These are phyloP conservation scores for Tetrahymena borealis DNA, from an alignment of 73 alveolate genomes.

Conservation along the genomic window DNA sequence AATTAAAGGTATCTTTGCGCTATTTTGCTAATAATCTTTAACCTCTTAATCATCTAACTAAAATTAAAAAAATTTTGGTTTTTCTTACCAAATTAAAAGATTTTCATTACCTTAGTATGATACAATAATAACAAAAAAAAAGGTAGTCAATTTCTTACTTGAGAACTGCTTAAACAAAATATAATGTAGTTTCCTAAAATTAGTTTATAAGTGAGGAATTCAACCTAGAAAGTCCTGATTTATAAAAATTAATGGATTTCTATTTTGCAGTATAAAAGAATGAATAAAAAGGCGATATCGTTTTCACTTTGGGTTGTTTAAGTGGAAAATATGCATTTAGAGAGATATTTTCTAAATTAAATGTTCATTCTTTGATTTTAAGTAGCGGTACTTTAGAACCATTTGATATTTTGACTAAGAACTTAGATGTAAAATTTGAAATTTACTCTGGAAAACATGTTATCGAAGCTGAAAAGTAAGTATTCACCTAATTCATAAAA, in stretches of 20 bases:
- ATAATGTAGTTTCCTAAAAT: neutral
- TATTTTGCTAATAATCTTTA: neutral
- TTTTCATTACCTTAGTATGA: neutral
- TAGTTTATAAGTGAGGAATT: neutral
- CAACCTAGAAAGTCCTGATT: neutral
- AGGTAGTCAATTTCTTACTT: neutral
- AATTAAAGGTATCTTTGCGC: neutral
- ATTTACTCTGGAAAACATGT: neutral
- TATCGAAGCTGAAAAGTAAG: neutral
- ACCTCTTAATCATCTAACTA: neutral
- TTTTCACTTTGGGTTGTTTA: neutral
- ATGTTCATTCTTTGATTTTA: slow-evolving; percentile 50
- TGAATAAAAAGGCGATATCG: neutral
- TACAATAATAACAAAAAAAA: neutral
- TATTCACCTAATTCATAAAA: neutral
- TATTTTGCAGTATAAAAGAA: neutral
- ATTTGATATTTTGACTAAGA: slow-evolving; percentile 15
- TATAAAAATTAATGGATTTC: neutral
- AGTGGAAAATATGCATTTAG: neutral
- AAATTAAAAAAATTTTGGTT: neutral
- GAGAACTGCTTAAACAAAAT: neutral
- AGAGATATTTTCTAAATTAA: neutral
- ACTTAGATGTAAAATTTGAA: neutral
- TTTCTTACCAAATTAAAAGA: neutral
- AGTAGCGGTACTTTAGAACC: slow-evolving; percentile 95